Percentiles rank a stretch among this genome's conserved stretches.
These are phyloP conservation scores for Trametopsis cervina DNA, from an alignment of 768 basidiomycete species.

Conservation along the genomic window DNA sequence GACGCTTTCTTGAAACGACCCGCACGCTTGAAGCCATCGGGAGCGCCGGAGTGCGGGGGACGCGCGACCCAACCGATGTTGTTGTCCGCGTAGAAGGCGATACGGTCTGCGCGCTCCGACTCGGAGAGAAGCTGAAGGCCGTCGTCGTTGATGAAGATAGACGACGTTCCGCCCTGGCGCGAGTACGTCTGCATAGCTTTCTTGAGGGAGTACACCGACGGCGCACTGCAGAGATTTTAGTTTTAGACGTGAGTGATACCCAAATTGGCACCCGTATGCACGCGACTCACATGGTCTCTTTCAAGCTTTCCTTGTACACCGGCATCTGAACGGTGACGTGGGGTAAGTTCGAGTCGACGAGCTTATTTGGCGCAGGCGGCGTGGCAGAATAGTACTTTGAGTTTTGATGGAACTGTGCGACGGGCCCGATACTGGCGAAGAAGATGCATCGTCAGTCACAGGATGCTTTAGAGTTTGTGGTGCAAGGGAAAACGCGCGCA, in stretches of 20 bases:
- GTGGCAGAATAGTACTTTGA: conserved; percentile 77
- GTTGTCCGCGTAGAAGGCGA: conserved; percentile 67
- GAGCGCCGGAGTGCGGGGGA: conserved; percentile 53
- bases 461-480: no score
- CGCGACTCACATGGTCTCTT: conserved; percentile 67
- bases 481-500: no score
- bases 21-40: conserved; percentile 71
- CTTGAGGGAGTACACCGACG: conserved; percentile 72
- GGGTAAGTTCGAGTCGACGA: conserved; percentile 57
- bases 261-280: not conserved
- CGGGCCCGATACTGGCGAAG: conserved; percentile 61
- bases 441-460: no score
- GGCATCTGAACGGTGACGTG: conserved; percentile 83
- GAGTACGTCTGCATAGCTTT: conserved; percentile 88
- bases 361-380: conserved; percentile 53
- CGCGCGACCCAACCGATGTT: conserved; percentile 82
- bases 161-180: conserved; percentile 75
- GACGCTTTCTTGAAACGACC: conserved; percentile 93
- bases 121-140: conserved; percentile 63
- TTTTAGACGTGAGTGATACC: conserved; percentile 4
- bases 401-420: conserved; percentile 82
- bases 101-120: conserved; percentile 58
- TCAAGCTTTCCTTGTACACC: conserved; percentile 82
- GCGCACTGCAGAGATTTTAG: conserved; percentile 52
- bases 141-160: conserved; percentile 80